Evolutionary conservation across 176 grass and related monocot genomes (phyloP), one percentile per base, ranked within the genome.

Genomic region (Puya raimondii): DNA sequence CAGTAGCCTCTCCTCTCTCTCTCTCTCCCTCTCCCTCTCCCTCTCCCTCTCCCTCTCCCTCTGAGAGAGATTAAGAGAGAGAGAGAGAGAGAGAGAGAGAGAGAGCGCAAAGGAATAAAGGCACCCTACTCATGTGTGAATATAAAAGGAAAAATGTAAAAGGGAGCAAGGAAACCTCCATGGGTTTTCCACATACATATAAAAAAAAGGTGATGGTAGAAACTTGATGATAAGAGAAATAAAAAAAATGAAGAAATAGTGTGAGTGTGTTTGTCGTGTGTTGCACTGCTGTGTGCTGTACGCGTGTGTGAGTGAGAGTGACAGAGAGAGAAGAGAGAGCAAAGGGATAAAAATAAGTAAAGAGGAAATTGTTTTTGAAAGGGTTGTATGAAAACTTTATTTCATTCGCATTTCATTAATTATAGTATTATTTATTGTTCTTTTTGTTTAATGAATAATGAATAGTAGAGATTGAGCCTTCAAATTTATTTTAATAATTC

Each of bases 61-160:
- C 25, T 26, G 25, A 26, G 25, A 26, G 25, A 26, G 25, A 26
- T 26, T 26, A 26, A 23, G 1, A 23, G 23, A 23, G 23, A 23
- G 23, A 23, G 23, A 23, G 23, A 23, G 23, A 23, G 23, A 26
- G 25, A 26, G 25, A 26, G 25, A 26, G 25, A 26, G 25, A 26
- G 23, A 48, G 27, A 47, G 65, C 48, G 25, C 25, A 26, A 26
- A 26, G 25, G 65, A 67, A 67, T 67, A 67, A 67, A 67, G 65
- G 65, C 26, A 67, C 15, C 13, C 65, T 67, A 33, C 12, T 14
- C 65, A 49, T 49, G 29, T 67, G 48, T 33, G 48, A 48, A 33
- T 67, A 48, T 47, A 67, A n/a, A 48, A 33, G 26, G 15, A 27
- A 29, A 12, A 33, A 66, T 14, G 9, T 3, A 48, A 16, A 22